Base-by-base conservation (phyloP, 1,284 basidiomycete genomes). In the Termitomyces sp. region DNA sequence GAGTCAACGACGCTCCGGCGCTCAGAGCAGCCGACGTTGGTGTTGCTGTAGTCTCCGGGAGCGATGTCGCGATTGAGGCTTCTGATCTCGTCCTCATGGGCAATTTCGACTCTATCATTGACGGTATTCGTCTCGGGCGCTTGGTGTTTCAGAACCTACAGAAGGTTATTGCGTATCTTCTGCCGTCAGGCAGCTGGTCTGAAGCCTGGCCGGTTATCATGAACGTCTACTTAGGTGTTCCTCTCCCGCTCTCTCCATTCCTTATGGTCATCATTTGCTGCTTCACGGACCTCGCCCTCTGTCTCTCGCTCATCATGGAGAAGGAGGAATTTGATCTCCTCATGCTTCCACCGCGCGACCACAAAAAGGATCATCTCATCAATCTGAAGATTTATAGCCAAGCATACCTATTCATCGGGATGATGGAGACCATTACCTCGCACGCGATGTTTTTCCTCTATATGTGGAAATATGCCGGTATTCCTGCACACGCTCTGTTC, bases 121-220 rank as follows among this genome's bases (percentile, higher is more conserved):
- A 10, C 13, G 57, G 74, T 1, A 73, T 81, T 38, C 73, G 79
- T 65, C 82, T 82, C 65, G 79, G 84, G 50, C 79, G 84, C 19
- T 72, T 87, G 13, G 82, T 84, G n/a, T 88, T 82, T 65, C 83
- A 86, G 63, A 90, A 90, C 63, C 67, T 89, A 48, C 80, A 82
- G 63, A 81, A 81, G 62, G 75, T 77, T 7, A 75, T 76, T 24
- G 40, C 40, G 5, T 41, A 41, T 24, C 40, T 41, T 12, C 13
- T 41, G 12, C 40, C 40, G 6, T 57, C 78, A 15, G 71, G 80
- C 69, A 68, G 59, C 26, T 61, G 59, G 59, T 58, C 57, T 12
- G 59, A 61, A 30, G 43, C 34, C 12, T 61, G 59, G 59, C 59
- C 59, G 2, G 59, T 61, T 4, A 3, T 61, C n/a, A 34, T 58